Percentiles rank a stretch among this genome's conserved stretches.
phyloP scores from a whole-genome alignment of 306 rosid genomes.

The Rubus parviflorus region DNA sequence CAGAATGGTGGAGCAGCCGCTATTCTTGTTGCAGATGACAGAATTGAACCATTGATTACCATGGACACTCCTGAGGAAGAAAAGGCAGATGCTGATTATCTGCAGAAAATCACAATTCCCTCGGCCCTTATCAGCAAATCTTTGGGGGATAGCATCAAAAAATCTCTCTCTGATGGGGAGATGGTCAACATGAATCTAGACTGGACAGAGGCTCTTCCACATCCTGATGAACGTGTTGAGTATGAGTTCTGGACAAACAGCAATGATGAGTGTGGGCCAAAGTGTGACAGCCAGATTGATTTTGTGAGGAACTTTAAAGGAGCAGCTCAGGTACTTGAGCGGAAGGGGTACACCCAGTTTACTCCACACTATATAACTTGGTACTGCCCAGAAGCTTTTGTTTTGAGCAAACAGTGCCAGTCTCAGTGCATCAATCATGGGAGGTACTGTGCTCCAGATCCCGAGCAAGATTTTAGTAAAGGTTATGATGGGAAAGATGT shows the following conservation, averaged over 20 bases:
- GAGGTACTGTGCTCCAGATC: conserved; percentile 97
- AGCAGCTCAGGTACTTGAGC: conserved; percentile 87
- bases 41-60: conserved; percentile 68
- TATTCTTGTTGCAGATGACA: conserved; percentile 87
- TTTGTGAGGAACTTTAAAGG: conserved; percentile 80
- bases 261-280: conserved; percentile 88
- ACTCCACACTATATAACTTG: conserved; percentile 93
- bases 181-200: conserved; percentile 81
- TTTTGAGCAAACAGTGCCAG: conserved; percentile 75
- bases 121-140: conserved; percentile 83
- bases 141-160: conserved; percentile 73
- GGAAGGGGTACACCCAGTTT: conserved; percentile 78
- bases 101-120: conserved; percentile 76
- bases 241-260: conserved; percentile 97
- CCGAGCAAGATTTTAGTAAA: conserved; percentile 84
- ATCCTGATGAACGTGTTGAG: conserved; percentile 96
- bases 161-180: conserved; percentile 61
- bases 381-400: conserved; percentile 88
- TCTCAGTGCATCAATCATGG: conserved; percentile 92
- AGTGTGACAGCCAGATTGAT: conserved; percentile 80
- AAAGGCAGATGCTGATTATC: conserved; percentile 55
- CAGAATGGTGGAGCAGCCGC: conserved; percentile 97
- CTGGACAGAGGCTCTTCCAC: conserved; percentile 98
- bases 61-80: conserved; percentile 96
- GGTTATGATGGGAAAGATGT: conserved; percentile 98